Base-by-base conservation (phyloP, 768 basidiomycete species). In the Lyophyllum shimeji region DNA sequence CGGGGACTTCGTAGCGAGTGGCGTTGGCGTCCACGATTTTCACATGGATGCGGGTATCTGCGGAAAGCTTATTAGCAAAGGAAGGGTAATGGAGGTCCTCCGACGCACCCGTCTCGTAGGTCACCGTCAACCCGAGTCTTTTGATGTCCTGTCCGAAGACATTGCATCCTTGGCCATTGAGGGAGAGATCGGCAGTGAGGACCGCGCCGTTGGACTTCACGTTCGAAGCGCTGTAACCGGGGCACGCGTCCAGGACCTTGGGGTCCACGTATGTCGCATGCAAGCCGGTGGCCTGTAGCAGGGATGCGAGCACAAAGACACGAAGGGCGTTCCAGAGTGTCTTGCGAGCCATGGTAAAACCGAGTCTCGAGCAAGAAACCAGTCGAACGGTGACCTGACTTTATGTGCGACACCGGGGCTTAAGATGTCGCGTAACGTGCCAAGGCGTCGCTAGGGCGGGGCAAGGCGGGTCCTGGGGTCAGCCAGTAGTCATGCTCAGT, bases 1-100 rank as follows among this genome's bases (percentile, higher is more conserved):
- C 80, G 7, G 87, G 87, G 0, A 89, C 83, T 64, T 88, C 85
- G 59, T 83, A 89, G 21, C 86, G 83, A 1, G 67, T 45, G 7
- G 67, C 64, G 0, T 75, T 61, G 0, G 82, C 64, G 59, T 88
- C 85, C 0, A 75, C 77, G 50, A 87, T 82, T 65, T 86, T 86
- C 57, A 87, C 66, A 57, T 87, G 86, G 20, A 88, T 81, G 21
- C 86, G 82, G 25, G 77, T 75, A 5, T 65, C 83, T 85, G 20
- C 13, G 12, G 25, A 25, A 29, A 23, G 23, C 11, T 61, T 17
- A 34, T 44, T 15, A n/a, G 15, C 17, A 25, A 2, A 20, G 53
- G 31, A 48, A 11, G 42, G 12, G 20, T 1, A 12, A 20, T 3
- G 4, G 27, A n/a, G 15, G 0, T 6, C 3, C 18, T 12, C 50